A percentile compares a stretch with the other conserved stretches of the same genome.
phyloP scores from a whole-genome alignment of 169 alveolate species.

The Plasmodium knowlesi region DNA sequence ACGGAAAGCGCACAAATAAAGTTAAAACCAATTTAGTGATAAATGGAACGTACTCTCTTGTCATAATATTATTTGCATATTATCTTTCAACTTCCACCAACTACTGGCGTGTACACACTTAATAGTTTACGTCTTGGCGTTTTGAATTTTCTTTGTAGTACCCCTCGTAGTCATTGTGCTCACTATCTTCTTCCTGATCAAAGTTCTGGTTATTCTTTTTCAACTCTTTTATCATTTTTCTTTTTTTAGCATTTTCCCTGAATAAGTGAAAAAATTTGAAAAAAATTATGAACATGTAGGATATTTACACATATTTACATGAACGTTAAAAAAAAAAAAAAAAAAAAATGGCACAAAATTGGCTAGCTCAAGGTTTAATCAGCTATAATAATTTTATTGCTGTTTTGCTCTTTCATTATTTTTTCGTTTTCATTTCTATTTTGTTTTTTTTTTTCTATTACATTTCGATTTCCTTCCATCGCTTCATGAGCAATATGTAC shows the following conservation, averaged over 20 bases:
- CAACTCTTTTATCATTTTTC: slow-evolving; percentile 55
- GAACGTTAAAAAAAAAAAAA: slow-evolving; percentile 16
- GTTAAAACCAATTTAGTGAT: background rate
- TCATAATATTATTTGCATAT: background rate
- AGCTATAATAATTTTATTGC: background rate
- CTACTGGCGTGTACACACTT: slow-evolving; percentile 2
- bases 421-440: background rate
- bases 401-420: background rate
- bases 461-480: slow-evolving; percentile 85
- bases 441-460: slow-evolving; percentile 32
- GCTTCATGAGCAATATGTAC: slow-evolving; percentile 84
- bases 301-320: slow-evolving; percentile 7
- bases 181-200: slow-evolving; percentile 31
- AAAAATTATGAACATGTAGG: slow-evolving; percentile 31
- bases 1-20: background rate
- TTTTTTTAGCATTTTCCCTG: slow-evolving; percentile 74
- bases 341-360: slow-evolving; percentile 1
- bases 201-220: background rate
- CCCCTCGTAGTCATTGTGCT: slow-evolving; percentile 15
- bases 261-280: slow-evolving; percentile 3
- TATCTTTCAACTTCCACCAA: background rate
- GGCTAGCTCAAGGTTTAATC: background rate
- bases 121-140: slow-evolving; percentile 11
- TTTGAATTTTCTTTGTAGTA: slow-evolving; percentile 45
- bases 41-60: background rate